A percentile compares a stretch with the other conserved stretches of the same genome.
Conservation (phyloP, 331 rosid species). For the Cydonia oblonga region DNA sequence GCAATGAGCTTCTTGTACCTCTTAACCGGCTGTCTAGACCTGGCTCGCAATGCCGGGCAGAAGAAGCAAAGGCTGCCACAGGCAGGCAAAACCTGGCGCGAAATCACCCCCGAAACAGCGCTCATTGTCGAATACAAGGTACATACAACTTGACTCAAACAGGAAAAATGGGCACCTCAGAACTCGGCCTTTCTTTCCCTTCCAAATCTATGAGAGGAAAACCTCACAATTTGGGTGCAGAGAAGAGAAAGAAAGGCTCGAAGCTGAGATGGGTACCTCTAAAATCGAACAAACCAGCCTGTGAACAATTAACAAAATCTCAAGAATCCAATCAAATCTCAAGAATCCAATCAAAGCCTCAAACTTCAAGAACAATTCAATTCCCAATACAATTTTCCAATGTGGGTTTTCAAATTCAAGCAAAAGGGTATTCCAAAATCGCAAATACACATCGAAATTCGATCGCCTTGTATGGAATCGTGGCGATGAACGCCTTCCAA, state of each 20-base stretch:
- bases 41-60: constrained; percentile 74
- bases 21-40: constrained; percentile 98
- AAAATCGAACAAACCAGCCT: constrained; percentile 31
- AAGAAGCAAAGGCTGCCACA: constrained; percentile 82
- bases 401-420: constrained; percentile 9
- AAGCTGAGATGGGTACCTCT: constrained; percentile 18
- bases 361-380: background rate
- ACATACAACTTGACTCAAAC: background rate
- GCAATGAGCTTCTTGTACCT: constrained; percentile 97
- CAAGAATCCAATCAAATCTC: background rate
- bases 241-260: constrained; percentile 62
- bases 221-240: constrained; percentile 5
- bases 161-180: background rate
- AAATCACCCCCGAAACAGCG: constrained; percentile 61
- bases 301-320: constrained; percentile 15
- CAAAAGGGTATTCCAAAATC: background rate
- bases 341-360: background rate
- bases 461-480: background rate
- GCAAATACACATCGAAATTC: constrained; percentile 5
- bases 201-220: constrained; percentile 21
- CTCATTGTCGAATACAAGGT: constrained; percentile 30
- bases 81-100: constrained; percentile 83
- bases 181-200: constrained; percentile 54
- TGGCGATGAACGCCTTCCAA: constrained; percentile 22
- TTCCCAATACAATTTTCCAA: background rate